phyloP scores from a whole-genome alignment of 2,329 filamentous ascomycete genomes.

The Lachnellula cervina region DNA sequence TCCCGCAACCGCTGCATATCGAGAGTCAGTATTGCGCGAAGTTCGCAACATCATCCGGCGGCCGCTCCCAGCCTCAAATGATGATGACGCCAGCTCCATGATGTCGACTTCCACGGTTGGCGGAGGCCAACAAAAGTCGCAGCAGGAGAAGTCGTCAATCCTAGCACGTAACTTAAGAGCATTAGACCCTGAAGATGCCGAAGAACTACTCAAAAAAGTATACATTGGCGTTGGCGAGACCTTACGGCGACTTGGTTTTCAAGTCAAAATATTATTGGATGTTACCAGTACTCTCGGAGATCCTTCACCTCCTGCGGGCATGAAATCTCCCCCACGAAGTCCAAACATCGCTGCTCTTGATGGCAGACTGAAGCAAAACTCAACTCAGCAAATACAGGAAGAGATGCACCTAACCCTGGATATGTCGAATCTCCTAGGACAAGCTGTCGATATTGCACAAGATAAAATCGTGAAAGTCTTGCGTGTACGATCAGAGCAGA shows the following conservation, averaged over 20 bases:
- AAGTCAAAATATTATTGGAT: conserved; percentile 92
- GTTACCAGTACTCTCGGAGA: conserved; percentile 64
- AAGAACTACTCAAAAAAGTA: conserved; percentile 73
- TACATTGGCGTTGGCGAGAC: conserved; percentile 88
- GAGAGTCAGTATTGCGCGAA: conserved; percentile 79
- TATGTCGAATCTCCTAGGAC: conserved; percentile 70
- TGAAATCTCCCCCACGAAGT: conserved; percentile 30
- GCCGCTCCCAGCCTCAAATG: conserved; percentile 84
- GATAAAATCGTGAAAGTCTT: conserved; percentile 72
- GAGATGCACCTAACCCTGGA: conserved; percentile 74
- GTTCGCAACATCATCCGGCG: conserved; percentile 79
- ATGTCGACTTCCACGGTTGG: conserved; percentile 76
- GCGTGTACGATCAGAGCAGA: conserved; percentile 72
- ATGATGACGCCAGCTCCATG: conserved; percentile 89
- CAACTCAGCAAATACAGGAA: conserved; percentile 50
- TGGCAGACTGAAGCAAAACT: conserved; percentile 17
- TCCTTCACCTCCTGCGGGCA: conserved; percentile 14
- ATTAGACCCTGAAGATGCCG: conserved; percentile 77
- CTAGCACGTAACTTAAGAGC: conserved; percentile 83
- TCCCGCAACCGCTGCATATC: conserved; percentile 76
- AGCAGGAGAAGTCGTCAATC: conserved; percentile 85
- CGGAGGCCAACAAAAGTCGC: conserved; percentile 62
- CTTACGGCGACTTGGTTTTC: conserved; percentile 76
- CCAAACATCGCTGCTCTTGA: conserved; percentile 28
- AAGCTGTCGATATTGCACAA: conserved; percentile 76